Base-by-base conservation (phyloP, 768 basidiomycete species). In the Lepiota brunneoincarnata region DNA sequence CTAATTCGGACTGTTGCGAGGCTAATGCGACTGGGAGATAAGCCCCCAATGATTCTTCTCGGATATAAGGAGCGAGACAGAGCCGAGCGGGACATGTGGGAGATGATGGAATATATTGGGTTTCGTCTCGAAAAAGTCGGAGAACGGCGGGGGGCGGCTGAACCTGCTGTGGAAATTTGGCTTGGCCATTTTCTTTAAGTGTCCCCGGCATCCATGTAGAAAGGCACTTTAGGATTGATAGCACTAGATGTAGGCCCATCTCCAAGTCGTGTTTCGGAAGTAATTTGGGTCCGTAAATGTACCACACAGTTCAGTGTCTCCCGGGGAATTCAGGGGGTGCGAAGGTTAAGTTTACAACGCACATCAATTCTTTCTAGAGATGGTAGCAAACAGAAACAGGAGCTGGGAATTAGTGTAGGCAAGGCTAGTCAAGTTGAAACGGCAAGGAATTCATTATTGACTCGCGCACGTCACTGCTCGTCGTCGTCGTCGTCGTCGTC, bases 1-100 rank as follows among this genome's bases (percentile, higher is more conserved):
- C 81, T 96, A 37, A 68, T 92, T 15, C 70, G 71, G n/a, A 93
- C 91, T 0, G 70, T 96, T 20, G 68, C 72, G 4, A 64, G 68
- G 2, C 72, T 94, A 4, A 60, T 84, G 20, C 53, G 62, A 57
- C 54, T 74, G 34, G 62, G 64, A 6, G 40, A 67, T 23, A 67
- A 65, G 23, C 66, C 70, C 2, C 71, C 75, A 0, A 59, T 76
- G 0, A 72, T 95, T 2, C 56, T 95, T 6, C 64, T 96, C 45
- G 91, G 91, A 3, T 95, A 94, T 72, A 94, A 96, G 64, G 86
- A 95, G 64, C 82, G 94, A 38, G 89, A 96, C 66, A 61, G 73
- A 0, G 81, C 79, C 0, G 94, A 97, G 69, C 72, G 92, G 46
- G 76, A 74, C 6, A 69, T 95, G 28, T 97, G 92, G 93, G 71